Evolutionary conservation across 202 grass and related monocot species (phyloP).

Genomic region (Thinopyrum obtusiflorum): DNA sequence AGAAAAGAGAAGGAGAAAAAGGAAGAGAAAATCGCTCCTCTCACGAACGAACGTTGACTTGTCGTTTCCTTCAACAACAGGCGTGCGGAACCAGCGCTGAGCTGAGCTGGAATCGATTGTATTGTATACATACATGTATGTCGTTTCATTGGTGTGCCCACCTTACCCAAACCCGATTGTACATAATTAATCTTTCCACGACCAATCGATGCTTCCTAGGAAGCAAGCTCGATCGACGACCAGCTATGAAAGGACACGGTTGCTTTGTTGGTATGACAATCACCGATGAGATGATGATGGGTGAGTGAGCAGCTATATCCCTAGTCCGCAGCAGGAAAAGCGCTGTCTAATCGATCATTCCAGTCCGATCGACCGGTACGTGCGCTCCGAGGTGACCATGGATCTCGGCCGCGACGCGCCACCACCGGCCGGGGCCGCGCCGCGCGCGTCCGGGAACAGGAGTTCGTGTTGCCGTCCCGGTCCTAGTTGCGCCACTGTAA

Average conservation of each 20-base stretch:
- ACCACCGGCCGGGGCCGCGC: neutral
- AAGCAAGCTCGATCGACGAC: neutral
- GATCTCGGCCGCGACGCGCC: neutral
- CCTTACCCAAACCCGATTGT: too few relatives aligned
- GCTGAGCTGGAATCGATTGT: too few relatives aligned
- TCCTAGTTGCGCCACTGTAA: neutral
- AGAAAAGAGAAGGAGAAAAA: too few relatives aligned
- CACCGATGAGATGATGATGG: neutral
- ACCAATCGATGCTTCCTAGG: neutral
- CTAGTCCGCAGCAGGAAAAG: conserved; percentile 2
- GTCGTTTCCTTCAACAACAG: too few relatives aligned
- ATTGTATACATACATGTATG: too few relatives aligned
- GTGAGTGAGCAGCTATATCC: neutral
- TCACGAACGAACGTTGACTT: too few relatives aligned
- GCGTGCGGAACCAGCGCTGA: too few relatives aligned
- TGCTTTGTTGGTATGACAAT: neutral
- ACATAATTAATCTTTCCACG: neutral
- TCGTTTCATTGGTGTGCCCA: too few relatives aligned
- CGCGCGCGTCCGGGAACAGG: neutral
- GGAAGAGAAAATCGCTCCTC: too few relatives aligned
- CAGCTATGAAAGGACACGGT: neutral
- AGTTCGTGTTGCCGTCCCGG: neutral
- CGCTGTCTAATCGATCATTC: neutral
- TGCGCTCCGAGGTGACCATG: neutral
- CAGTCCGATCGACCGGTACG: neutral